These are phyloP conservation scores for Podospora pseudopauciseta DNA, from an alignment of 495 filamentous ascomycete species.

Conservation along the genomic window DNA sequence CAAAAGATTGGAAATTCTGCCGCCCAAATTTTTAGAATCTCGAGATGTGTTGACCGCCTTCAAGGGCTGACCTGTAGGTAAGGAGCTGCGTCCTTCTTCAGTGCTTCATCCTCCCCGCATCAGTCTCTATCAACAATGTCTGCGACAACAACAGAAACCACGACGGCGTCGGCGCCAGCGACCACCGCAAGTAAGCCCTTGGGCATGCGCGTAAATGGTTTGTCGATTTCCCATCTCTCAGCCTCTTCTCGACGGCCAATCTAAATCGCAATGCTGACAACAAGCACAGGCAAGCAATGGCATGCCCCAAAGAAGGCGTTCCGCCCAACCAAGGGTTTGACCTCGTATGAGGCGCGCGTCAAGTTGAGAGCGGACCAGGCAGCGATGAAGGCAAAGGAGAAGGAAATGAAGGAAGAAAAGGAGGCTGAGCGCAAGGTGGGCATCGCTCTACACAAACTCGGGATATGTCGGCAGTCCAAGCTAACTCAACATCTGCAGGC, in stretches of 20 bases:
- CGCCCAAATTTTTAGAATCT: slow-evolving; percentile 3
- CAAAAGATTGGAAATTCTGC: neutral
- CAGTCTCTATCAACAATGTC: slow-evolving; percentile 22
- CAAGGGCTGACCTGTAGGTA: neutral
- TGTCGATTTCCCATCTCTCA: slow-evolving; percentile 4
- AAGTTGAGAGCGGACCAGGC: slow-evolving; percentile 60
- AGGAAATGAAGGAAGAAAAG: slow-evolving; percentile 94
- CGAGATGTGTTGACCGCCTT: slow-evolving; percentile 3
- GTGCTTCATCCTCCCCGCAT: neutral
- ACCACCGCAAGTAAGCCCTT: slow-evolving; percentile 31
- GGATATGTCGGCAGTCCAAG: neutral
- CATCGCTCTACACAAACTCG: neutral
- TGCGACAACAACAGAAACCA: slow-evolving; percentile 9
- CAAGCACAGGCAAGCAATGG: slow-evolving; percentile 82
- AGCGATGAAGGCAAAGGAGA: slow-evolving; percentile 81
- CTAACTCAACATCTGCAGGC: slow-evolving; percentile 47
- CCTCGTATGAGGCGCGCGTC: slow-evolving; percentile 70
- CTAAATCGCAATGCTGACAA: neutral
- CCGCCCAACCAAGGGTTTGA: slow-evolving; percentile 71
- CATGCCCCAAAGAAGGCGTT: slow-evolving; percentile 79
- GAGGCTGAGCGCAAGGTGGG: slow-evolving; percentile 78
- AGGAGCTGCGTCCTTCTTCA: neutral
- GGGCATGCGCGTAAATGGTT: slow-evolving; percentile 67
- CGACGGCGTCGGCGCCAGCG: slow-evolving; percentile 6
- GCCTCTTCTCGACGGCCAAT: slow-evolving; percentile 11